These are phyloP conservation scores for Trebouxia sp. DNA, from an alignment of 139 green algal species.

Conservation along the genomic window DNA sequence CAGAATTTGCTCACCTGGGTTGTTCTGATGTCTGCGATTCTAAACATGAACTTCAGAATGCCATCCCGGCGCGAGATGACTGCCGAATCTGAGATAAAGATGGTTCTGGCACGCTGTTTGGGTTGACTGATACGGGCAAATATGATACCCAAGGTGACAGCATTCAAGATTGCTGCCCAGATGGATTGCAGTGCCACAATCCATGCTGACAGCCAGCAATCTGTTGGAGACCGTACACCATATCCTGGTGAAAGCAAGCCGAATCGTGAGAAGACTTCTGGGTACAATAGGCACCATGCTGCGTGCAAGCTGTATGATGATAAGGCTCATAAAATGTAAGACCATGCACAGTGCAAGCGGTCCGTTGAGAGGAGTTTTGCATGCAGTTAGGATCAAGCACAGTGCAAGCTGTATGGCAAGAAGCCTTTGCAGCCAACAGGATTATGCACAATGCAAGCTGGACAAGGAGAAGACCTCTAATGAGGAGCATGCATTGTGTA, in stretches of 20 bases:
- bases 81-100: conserved; percentile 83
- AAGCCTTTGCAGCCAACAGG: no score
- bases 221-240: conserved; percentile 56
- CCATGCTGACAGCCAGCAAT: conserved; percentile 68
- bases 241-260: background rate
- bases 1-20: conserved; percentile 25
- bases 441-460: no score
- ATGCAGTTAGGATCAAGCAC: background rate
- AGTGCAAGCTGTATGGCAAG: no score
- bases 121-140: conserved; percentile 83
- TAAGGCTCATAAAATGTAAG: no score
- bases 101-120: conserved; percentile 78
- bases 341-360: background rate
- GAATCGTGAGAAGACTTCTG: background rate
- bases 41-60: conserved; percentile 92
- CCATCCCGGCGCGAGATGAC: conserved; percentile 79
- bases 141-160: conserved; percentile 76
- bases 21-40: conserved; percentile 75
- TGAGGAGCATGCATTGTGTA: background rate
- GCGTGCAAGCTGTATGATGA: background rate
- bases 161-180: conserved; percentile 63
- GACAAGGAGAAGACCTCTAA: no score
- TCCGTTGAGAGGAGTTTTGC: background rate
- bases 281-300: background rate
- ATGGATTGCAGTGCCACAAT: conserved; percentile 75